A percentile compares a stretch with the other conserved stretches of the same genome.
Conservation (phyloP, 805 yeast species). For the Zygotorulaspora chibaensis region DNA sequence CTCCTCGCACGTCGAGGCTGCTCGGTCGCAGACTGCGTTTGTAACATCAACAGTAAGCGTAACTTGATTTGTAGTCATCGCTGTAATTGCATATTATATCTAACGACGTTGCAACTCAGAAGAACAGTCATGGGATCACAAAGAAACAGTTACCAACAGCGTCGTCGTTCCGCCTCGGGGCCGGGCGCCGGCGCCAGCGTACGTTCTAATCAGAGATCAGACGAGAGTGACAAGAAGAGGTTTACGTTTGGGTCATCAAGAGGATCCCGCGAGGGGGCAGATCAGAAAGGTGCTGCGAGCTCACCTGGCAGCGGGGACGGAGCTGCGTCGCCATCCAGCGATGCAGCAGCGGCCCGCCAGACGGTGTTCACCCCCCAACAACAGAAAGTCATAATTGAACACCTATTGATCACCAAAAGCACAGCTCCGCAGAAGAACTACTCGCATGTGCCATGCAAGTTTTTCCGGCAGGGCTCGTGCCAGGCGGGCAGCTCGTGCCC, state of each 20-base stretch:
- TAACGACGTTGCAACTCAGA: neutral
- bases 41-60: neutral
- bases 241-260: conserved; percentile 2
- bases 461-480: conserved; percentile 86
- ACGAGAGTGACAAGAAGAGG: neutral
- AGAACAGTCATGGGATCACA: neutral
- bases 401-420: conserved; percentile 27
- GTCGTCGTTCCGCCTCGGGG: neutral
- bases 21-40: too few relatives aligned
- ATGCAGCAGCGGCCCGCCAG: neutral
- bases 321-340: neutral
- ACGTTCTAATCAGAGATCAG: neutral
- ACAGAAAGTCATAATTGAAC: conserved; percentile 26
- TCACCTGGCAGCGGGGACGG: neutral
- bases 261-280: neutral
- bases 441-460: conserved; percentile 94
- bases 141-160: neutral
- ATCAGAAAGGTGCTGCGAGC: neutral
- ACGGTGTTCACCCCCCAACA: conserved; percentile 24
- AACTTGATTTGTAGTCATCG: neutral
- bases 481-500: conserved; percentile 94
- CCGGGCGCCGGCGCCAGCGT: neutral
- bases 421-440: conserved; percentile 25
- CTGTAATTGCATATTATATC: neutral
- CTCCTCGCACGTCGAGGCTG: too few relatives aligned